phyloP scores from a whole-genome alignment of 768 basidiomycete genomes.

The Calocera viscosa region DNA sequence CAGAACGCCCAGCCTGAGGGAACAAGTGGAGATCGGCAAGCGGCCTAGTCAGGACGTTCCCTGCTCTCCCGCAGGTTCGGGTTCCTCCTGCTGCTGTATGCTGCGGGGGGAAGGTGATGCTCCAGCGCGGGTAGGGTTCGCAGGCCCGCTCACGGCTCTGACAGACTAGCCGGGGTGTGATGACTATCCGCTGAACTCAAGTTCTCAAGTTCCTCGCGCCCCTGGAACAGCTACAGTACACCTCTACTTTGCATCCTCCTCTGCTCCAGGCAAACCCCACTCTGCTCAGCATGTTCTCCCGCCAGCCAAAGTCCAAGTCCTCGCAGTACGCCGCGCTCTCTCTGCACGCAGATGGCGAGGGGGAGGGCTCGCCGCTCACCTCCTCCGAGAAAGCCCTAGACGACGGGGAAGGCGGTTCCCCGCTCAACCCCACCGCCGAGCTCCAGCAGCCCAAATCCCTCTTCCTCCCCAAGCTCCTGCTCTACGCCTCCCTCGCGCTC shows the following conservation, averaged over 20 bases:
- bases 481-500: neutral
- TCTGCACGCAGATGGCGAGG: neutral
- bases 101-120: no score
- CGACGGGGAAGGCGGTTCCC: neutral
- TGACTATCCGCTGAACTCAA: no score
- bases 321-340: neutral
- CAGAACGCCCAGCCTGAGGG: no score
- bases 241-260: neutral
- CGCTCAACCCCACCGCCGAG: neutral
- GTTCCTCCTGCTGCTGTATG: no score
- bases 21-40: no score
- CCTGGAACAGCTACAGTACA: neutral
- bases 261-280: neutral
- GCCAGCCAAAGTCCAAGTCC: neutral
- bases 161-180: no score
- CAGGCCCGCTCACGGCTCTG: no score
- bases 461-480: neutral
- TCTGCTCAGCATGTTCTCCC: neutral
- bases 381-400: neutral
- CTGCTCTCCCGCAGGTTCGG: no score
- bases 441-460: neutral
- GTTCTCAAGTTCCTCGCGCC: neutral
- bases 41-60: no score
- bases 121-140: no score
- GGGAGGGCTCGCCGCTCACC: no score